Evolutionary conservation across 2,329 filamentous ascomycete genomes (phyloP).

Genomic region (Calonectria multiphialidica): DNA sequence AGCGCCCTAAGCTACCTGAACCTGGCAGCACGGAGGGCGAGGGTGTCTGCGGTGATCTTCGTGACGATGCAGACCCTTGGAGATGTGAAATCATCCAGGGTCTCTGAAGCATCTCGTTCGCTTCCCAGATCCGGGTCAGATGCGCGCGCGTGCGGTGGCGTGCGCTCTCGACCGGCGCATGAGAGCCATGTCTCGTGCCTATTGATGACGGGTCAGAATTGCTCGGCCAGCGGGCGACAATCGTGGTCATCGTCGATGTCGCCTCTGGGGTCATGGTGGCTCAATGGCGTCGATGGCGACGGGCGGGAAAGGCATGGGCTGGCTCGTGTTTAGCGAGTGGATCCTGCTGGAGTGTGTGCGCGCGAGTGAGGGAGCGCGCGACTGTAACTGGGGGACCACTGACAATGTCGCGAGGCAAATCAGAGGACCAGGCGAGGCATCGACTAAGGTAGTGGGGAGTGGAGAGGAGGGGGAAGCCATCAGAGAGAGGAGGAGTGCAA

Average conservation of each 20-base stretch:
- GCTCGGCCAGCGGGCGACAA: conserved; percentile 42
- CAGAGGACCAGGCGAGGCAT: conserved; percentile 25
- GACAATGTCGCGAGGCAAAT: conserved; percentile 27
- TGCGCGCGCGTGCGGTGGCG: conserved; percentile 36
- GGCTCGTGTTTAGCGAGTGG: conserved; percentile 44
- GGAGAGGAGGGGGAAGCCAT: conserved; percentile 18
- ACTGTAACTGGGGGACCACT: conserved; percentile 22
- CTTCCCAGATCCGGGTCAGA: conserved; percentile 29
- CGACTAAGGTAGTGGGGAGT: conserved; percentile 23
- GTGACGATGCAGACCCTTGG: conserved; percentile 22
- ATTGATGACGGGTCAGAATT: conserved; percentile 37
- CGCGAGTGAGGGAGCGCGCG: conserved; percentile 37
- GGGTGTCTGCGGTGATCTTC: conserved; percentile 2
- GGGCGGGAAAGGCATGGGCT: conserved; percentile 46
- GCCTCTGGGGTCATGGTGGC: conserved; percentile 38
- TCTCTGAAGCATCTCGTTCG: conserved; percentile 35
- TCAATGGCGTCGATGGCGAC: conserved; percentile 46
- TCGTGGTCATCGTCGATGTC: conserved; percentile 40
- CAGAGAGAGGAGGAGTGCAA: conserved; percentile 12
- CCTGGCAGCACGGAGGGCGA: conserved; percentile 2
- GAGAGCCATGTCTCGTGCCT: conserved; percentile 43
- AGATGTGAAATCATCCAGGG: conserved; percentile 15
- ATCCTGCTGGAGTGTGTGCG: conserved; percentile 33
- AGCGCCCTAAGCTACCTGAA: conserved; percentile 1
- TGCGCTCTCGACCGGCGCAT: conserved; percentile 42